Conservation (phyloP, 2,329 filamentous ascomycete genomes). For the Blastomyces gilchristii region DNA sequence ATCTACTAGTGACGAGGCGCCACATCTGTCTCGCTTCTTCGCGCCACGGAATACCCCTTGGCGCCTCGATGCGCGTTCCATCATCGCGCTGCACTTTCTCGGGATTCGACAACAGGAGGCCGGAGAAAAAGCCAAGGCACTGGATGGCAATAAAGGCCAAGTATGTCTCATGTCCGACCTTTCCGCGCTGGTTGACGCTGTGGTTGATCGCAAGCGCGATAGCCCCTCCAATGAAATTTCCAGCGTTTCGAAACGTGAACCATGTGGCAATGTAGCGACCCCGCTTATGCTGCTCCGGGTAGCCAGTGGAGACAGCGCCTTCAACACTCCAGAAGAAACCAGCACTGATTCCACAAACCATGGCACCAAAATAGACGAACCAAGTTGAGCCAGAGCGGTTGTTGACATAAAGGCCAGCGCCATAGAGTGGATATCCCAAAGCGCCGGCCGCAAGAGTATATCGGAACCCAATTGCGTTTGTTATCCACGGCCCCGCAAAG, state of each 20-base stretch:
- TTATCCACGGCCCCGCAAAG: conserved; percentile 30
- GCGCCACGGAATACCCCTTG: conserved; percentile 22
- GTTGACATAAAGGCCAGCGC: conserved; percentile 55
- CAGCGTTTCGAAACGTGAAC: conserved; percentile 34
- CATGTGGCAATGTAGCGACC: conserved; percentile 46
- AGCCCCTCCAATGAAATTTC: conserved; percentile 41
- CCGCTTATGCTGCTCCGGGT: conserved; percentile 59
- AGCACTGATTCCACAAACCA: conserved; percentile 53
- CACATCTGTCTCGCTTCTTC: conserved; percentile 31
- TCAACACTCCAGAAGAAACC: conserved; percentile 69
- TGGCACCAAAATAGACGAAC: conserved; percentile 51
- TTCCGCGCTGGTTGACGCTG: conserved; percentile 23
- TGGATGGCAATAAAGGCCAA: conserved; percentile 41
- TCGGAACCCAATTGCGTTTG: conserved; percentile 60
- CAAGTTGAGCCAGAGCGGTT: conserved; percentile 51
- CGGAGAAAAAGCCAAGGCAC: conserved; percentile 37
- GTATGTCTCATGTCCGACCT: conserved; percentile 26
- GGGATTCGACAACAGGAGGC: conserved; percentile 36
- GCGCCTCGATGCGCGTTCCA: conserved; percentile 29
- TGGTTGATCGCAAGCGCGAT: conserved; percentile 43
- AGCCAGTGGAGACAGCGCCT: conserved; percentile 60
- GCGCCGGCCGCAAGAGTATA: conserved; percentile 61
- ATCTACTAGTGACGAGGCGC: conserved; percentile 23
- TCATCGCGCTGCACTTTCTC: conserved; percentile 38
- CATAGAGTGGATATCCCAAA: conserved; percentile 60